Evolutionary conservation across 805 yeast species (phyloP), one percentile per base, ranked within the genome.

Genomic region (Cyberlindnera maritima): DNA sequence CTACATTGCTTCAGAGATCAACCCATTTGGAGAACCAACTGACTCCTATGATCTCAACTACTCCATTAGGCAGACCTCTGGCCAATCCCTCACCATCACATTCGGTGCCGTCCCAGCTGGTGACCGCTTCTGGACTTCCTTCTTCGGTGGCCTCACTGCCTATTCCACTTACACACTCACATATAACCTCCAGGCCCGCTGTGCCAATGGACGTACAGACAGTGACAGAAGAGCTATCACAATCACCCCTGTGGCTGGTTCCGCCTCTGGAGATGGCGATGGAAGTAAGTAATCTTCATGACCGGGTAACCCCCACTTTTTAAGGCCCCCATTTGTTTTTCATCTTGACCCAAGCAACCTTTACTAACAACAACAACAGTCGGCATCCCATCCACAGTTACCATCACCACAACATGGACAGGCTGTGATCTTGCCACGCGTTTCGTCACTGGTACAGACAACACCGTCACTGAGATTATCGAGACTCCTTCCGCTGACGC

Each of bases 241-340:
- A 3, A n/a, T 39, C 10, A 18, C 36, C 0, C 41, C 43, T 12
- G 50, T 47, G 19, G 13, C 23, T 3, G 52, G 48, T 17, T 6
- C 31, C 15, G 44, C 50, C 11, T 43, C 46, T 13, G 54, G 54
- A 32, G 35, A n/a, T 18, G 54, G 54, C 32, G 38, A n/a, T 18
- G 52, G 52, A 9, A 35, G 36, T 35, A 41, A 46, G 46, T 39
- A 39, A 21, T n/a, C 3, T 36, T 19, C n/a, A n/a, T n/a, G 25
- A 6, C 25, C 25, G 25, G 25, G 25, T 21, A 21, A 21, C 25
- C 25, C 25, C 8, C 25, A n/a, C n/a, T 14, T n/a, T n/a, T 6
- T 31, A 7, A 31, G 34, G 12, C 12, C 34, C 34, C 34, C 34
- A 31, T n/a, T 14, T 10, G 7, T 14, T 31, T n/a, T 6, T 13